Evolutionary conservation across 768 basidiomycete species (phyloP).

Genomic region (Pisolithus microcarpus): DNA sequence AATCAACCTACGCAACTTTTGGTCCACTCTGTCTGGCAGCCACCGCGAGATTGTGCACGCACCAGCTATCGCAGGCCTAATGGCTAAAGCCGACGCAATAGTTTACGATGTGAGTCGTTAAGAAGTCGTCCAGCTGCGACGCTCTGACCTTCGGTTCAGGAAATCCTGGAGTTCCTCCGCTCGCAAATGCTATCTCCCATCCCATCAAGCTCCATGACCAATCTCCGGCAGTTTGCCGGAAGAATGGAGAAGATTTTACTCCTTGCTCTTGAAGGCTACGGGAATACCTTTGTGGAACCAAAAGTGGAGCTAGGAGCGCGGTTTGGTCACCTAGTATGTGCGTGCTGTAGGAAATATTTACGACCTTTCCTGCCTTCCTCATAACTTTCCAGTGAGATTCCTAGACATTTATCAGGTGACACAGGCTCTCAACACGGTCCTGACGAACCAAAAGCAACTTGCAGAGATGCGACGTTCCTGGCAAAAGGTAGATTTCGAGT

Average conservation of each 20-base stretch:
- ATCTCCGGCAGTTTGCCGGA: constrained; percentile 73
- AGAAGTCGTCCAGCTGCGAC: not conserved
- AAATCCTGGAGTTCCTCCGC: constrained; percentile 80
- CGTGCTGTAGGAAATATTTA: constrained; percentile 28
- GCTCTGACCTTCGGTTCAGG: constrained; percentile 38
- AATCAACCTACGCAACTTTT: constrained; percentile 79
- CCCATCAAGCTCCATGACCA: constrained; percentile 55
- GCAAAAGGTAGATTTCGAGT: constrained; percentile 85
- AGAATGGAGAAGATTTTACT: constrained; percentile 90
- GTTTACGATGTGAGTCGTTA: constrained; percentile 75
- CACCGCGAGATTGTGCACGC: constrained; percentile 88
- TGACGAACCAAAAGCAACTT: constrained; percentile 81
- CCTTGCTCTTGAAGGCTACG: constrained; percentile 73
- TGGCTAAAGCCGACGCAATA: constrained; percentile 86
- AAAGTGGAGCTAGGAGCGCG: constrained; percentile 88
- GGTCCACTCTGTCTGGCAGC: constrained; percentile 63
- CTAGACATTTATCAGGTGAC: constrained; percentile 90
- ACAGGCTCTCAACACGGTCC: constrained; percentile 80
- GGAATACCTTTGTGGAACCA: constrained; percentile 84
- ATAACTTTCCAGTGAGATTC: constrained; percentile 60
- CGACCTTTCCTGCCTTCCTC: not conserved
- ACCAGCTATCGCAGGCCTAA: constrained; percentile 78
- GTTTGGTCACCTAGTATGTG: constrained; percentile 84
- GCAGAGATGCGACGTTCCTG: constrained; percentile 83
- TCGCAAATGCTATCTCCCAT: constrained; percentile 80